Evolutionary conservation across 495 filamentous ascomycete species (phyloP), one percentile per base, ranked within the genome.

Genomic region (Choiromyces venosus): DNA sequence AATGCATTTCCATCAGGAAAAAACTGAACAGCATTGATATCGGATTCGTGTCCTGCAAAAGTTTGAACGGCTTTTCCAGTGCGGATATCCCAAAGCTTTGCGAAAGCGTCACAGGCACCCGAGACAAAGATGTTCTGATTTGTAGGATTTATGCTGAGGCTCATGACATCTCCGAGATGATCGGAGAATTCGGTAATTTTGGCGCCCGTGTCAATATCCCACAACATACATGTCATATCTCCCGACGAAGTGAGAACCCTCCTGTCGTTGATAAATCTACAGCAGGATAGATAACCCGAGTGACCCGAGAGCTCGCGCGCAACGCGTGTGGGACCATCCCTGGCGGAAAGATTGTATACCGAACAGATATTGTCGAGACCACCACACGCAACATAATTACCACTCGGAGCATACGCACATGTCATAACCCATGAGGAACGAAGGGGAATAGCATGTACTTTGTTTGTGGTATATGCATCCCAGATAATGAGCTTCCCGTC

Each of bases 351-450:
- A 84, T 99, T 99, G 87, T 99, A 99, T 81, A 99, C 97, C 74
- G 95, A 98, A 87, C 95, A 98, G 81, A 99, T 99, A 85, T 99
- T 99, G 83, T 99, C 95, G 70, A 99, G 87, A 86, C 95, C 95
- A 86, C 95, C 95, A 82, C 95, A 99, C 37, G 95, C 95, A 68
- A 99, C 95, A 82, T 92, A 99, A 83, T 99, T 99, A 29, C 95
- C 95, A 82, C 93, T 97, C 18, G 95, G 95, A 79, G 96, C 94
- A 83, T 99, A 99, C 78, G 95, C 95, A 87, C 95, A 99, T 78
- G 94, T 99, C 95, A 99, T 99, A 82, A 99, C 95, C 95, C 95
- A 99, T 36, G 95, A 99, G 9, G 95, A 99, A 68, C 95, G 89
- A 65, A 99, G 86, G n/a, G 95, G 95, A 77, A 99, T 99, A 82